Evolutionary conservation across 169 alveolate species (phyloP), one percentile per base, ranked within the genome.

Genomic region (Cryptosporidium ryanae): DNA sequence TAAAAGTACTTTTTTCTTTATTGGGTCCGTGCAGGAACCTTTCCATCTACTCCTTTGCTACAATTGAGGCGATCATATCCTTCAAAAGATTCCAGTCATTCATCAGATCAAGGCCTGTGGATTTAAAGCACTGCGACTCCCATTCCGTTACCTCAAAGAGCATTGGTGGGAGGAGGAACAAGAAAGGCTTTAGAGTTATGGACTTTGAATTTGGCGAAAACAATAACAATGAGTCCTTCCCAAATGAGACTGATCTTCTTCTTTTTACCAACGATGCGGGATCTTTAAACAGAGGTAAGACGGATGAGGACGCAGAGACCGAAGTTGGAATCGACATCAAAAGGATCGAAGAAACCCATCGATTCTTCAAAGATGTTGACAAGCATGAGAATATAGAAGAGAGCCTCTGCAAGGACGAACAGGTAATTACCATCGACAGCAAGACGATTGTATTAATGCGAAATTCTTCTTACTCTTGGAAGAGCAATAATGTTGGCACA

Each of bases 1-100:
- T 76, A 17, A 76, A 76, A 29, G 87, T 76, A 21, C 54, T 76
- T 2, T 76, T 76, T 29, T 76, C 87, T 13, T 46, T 76, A 18
- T 44, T 76, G 29, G 87, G 87, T 5, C 87, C 87, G 38, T 76
- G 87, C 52, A 76, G 87, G 59, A 76, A 76, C 38, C 64, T 76
- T 17, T 76, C 87, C 31, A 55, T 76, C 64, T 76, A 76, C 27
- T 76, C 87, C 2, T 76, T 76, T 25, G 87, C 87, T 2, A 76
- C 87, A 23, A 76, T 76, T 8, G 87, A 76, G 29, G 87, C 87
- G 2, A 49, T 76, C 13, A 76, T 76, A 23, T 76, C 87, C 1
- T 76, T 76, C 0, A 59, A 59, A 15, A 76, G 87, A 25, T 76
- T 76, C n/a, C 76, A 76, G 17, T 76, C 87, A 18, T 76, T 76